Conservation (phyloP, 1,284 basidiomycete genomes). For the Wolfiporia cocos region DNA sequence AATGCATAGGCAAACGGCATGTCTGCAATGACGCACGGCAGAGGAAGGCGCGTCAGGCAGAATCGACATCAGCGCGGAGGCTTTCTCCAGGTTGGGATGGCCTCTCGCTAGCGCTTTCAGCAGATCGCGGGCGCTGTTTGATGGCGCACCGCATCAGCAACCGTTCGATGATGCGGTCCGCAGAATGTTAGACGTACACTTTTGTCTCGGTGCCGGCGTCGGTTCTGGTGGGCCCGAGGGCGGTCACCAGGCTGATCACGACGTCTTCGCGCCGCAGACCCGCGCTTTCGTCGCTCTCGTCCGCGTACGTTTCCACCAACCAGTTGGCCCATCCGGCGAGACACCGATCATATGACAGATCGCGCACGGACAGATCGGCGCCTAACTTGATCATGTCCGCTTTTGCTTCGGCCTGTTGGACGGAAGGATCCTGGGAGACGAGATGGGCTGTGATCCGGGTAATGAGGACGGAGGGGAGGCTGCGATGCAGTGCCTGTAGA, state of each 20-base stretch:
- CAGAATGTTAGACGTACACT: conserved; percentile 25
- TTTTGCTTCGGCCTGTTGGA: conserved; percentile 2
- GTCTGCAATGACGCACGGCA: conserved; percentile 1
- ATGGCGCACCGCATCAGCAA: neutral
- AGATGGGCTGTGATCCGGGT: conserved; percentile 43
- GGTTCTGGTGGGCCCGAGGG: conserved; percentile 34
- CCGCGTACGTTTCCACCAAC: conserved; percentile 38
- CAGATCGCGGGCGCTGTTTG: conserved; percentile 30
- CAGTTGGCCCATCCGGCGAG: conserved; percentile 66
- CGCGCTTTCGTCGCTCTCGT: neutral
- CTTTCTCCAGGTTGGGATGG: conserved; percentile 30
- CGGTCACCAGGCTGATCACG: conserved; percentile 39
- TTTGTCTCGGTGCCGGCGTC: conserved; percentile 22
- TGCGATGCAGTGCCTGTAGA: conserved; percentile 49
- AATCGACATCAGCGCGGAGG: conserved; percentile 18
- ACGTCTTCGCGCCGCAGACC: conserved; percentile 36
- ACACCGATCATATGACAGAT: conserved; percentile 47
- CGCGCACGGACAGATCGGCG: conserved; percentile 14
- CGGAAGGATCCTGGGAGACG: conserved; percentile 13
- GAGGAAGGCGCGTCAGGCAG: neutral
- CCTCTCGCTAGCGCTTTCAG: conserved; percentile 33
- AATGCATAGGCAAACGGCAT: neutral
- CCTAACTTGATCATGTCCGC: conserved; percentile 13
- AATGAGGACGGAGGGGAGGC: conserved; percentile 47
- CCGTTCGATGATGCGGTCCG: neutral